These are phyloP conservation scores for Arxiozyma bovina DNA, from an alignment of 1,139 yeast genomes.

Conservation along the genomic window DNA sequence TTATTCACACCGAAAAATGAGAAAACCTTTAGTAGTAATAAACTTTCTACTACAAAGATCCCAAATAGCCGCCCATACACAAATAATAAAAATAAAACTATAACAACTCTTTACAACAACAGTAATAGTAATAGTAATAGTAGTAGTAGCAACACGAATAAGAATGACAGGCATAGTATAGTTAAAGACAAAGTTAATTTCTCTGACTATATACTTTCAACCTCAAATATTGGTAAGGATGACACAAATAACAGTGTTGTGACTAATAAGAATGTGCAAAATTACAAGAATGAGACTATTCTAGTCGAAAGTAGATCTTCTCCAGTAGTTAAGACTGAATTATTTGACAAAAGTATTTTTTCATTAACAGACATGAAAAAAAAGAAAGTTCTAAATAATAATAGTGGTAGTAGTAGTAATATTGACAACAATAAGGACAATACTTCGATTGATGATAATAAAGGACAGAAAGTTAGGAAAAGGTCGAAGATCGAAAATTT, in stretches of 20 bases:
- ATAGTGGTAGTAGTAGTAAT: background rate
- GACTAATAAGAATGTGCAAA: background rate
- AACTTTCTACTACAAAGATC: background rate
- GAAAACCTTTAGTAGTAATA: background rate
- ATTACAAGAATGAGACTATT: background rate
- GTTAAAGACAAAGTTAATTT: background rate
- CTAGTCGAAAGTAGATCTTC: background rate
- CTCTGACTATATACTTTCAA: background rate
- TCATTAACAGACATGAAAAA: background rate
- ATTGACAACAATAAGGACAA: background rate
- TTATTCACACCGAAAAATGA: background rate
- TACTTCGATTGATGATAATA: background rate
- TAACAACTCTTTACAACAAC: background rate
- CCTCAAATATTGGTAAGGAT: background rate
- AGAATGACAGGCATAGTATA: background rate
- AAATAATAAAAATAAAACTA: too few relatives aligned
- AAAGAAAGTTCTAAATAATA: background rate
- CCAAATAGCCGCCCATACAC: constrained; percentile 3
- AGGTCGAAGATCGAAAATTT: background rate
- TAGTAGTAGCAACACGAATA: background rate
- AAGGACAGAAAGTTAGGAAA: background rate
- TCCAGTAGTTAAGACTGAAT: background rate
- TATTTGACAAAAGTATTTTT: background rate
- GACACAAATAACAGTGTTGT: background rate
- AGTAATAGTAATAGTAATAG: background rate